phyloP scores from a whole-genome alignment of 225 moss, liverwort and hornwort species.

The Sphagnum contortum region DNA sequence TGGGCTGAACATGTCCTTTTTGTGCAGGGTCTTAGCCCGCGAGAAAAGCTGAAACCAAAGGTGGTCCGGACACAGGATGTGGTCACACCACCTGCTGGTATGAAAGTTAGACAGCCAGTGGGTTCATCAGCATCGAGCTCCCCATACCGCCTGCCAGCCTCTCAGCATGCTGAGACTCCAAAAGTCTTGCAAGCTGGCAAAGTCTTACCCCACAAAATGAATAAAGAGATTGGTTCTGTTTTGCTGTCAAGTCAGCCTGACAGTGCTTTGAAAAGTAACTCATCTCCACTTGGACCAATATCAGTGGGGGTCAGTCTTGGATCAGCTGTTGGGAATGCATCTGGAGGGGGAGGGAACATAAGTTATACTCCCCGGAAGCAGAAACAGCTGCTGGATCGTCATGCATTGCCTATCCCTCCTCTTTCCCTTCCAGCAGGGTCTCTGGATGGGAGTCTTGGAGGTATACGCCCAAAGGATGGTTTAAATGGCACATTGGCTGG shows the following conservation, averaged over 20 bases:
- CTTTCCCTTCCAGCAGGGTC: conserved; percentile 31
- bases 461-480: conserved; percentile 56
- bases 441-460: conserved; percentile 35
- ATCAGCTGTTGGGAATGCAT: conserved; percentile 25
- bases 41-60: conserved; percentile 61
- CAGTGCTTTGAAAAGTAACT: conserved; percentile 53
- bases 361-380: conserved; percentile 61
- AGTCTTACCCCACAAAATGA: conserved; percentile 53
- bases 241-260: conserved; percentile 23
- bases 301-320: conserved; percentile 26
- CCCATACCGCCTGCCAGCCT: conserved; percentile 70
- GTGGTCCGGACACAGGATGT: conserved; percentile 79
- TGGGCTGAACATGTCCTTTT: neutral
- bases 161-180: conserved; percentile 56
- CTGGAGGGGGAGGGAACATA: conserved; percentile 25
- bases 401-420: conserved; percentile 79
- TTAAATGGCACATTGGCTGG: conserved; percentile 30
- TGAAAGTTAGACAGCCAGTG: conserved; percentile 59
- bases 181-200: conserved; percentile 77
- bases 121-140: conserved; percentile 49
- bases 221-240: conserved; percentile 35
- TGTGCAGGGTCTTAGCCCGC: conserved; percentile 29
- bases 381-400: conserved; percentile 81
- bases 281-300: conserved; percentile 23
- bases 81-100: conserved; percentile 45